phyloP scores from a whole-genome alignment of 2,329 filamentous ascomycete genomes.

The Paraphaeosphaeria minitans region DNA sequence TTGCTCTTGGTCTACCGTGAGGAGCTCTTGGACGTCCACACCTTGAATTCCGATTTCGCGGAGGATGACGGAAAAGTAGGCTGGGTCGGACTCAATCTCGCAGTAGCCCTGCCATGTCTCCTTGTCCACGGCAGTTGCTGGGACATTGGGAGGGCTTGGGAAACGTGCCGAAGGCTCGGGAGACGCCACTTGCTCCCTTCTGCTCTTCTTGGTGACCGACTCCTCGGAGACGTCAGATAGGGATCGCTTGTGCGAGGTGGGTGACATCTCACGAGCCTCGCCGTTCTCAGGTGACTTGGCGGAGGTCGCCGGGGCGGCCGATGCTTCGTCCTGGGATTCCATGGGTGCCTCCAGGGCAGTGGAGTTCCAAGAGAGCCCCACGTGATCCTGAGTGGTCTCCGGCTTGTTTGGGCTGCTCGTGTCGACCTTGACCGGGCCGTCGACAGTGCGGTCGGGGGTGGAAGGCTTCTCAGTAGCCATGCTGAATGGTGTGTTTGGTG shows the following conservation, averaged over 20 bases:
- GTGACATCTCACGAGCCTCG: conserved; percentile 7
- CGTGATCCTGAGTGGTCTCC: not conserved
- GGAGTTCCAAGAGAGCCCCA: not conserved
- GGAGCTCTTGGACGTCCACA: conserved; percentile 77
- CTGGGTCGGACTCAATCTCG: conserved; percentile 89
- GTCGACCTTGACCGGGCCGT: conserved; percentile 4
- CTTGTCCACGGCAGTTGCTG: conserved; percentile 48
- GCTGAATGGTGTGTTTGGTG: not conserved
- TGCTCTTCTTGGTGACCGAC: conserved; percentile 25
- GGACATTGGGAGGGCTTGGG: conserved; percentile 33
- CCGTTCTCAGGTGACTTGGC: not conserved
- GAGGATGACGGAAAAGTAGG: conserved; percentile 83
- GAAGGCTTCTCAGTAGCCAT: not conserved
- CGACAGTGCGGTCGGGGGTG: not conserved
- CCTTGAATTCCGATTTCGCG: conserved; percentile 75
- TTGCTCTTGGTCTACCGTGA: conserved; percentile 64
- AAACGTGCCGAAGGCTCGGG: conserved; percentile 16
- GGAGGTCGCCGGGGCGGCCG: not conserved
- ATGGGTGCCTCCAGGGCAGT: not conserved
- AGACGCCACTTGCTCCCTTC: conserved; percentile 6
- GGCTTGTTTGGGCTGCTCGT: not conserved
- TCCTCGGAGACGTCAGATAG: conserved; percentile 15
- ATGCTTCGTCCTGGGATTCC: not conserved
- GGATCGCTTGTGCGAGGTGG: conserved; percentile 23
- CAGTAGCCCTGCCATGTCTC: conserved; percentile 71